These are phyloP conservation scores for Aspergillus amoenus DNA, from an alignment of 2,329 filamentous ascomycete genomes.

Conservation along the genomic window DNA sequence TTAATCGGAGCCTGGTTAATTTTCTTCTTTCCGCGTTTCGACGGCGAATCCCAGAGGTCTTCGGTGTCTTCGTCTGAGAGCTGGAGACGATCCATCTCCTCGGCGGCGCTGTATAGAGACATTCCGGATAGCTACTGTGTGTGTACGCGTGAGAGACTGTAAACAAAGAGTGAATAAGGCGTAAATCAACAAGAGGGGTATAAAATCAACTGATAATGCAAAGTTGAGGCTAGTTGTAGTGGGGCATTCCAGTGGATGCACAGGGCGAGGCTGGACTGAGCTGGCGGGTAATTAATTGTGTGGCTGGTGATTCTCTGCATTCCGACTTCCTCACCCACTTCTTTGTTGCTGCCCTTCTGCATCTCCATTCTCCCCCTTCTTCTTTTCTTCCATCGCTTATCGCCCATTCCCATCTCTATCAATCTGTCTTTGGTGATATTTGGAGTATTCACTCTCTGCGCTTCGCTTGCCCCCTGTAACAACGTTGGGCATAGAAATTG, in stretches of 20 bases:
- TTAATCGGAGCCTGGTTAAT: constrained; percentile 33
- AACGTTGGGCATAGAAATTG: constrained; percentile 6
- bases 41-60: constrained; percentile 60
- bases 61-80: constrained; percentile 58
- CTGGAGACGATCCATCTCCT: constrained; percentile 52
- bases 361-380: background rate
- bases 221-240: constrained; percentile 4
- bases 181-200: background rate
- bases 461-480: background rate
- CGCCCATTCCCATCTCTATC: constrained; percentile 10
- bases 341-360: constrained; percentile 3
- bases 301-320: constrained; percentile 10
- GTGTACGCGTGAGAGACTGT: background rate
- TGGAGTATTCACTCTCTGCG: constrained; percentile 7
- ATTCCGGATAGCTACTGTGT: constrained; percentile 18
- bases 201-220: background rate
- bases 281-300: constrained; percentile 8
- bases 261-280: background rate
- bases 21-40: constrained; percentile 38
- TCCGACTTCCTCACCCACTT: constrained; percentile 1
- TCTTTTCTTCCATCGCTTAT: background rate
- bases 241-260: background rate
- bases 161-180: background rate
- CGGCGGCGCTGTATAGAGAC: constrained; percentile 39
- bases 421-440: background rate